Evolutionary conservation across 352 stramenopile species (phyloP).

Genomic region (Halophytophthora batemanensis): DNA sequence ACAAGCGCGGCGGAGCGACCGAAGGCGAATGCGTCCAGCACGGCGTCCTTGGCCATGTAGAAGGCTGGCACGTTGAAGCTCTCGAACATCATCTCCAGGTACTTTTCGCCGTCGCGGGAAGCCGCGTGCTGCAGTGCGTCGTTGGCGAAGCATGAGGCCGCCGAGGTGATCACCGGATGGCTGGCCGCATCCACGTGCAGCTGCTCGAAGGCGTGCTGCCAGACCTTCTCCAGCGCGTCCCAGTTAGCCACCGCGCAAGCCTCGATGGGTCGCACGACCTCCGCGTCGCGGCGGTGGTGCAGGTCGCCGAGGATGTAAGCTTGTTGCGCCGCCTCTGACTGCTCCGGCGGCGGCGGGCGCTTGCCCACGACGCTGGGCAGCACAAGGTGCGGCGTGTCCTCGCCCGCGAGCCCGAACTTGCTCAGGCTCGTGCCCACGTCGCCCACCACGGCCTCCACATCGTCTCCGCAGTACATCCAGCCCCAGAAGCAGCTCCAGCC

Average conservation of each 20-base stretch:
- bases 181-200: conserved; percentile 64
- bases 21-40: conserved; percentile 90
- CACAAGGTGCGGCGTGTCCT: conserved; percentile 92
- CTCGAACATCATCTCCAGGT: conserved; percentile 93
- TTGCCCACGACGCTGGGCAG: conserved; percentile 68
- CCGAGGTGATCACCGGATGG: conserved; percentile 77
- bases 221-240: conserved; percentile 86
- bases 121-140: conserved; percentile 57
- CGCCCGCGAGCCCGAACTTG: conserved; percentile 94
- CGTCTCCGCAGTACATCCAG: conserved; percentile 95
- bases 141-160: conserved; percentile 72
- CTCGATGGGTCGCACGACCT: conserved; percentile 58
- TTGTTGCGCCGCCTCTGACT: conserved; percentile 2
- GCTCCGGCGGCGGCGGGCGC: conserved; percentile 18
- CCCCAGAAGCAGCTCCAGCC: too few species aligned
- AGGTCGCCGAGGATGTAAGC: conserved; percentile 53
- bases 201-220: conserved; percentile 68
- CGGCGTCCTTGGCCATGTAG: conserved; percentile 88
- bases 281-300: conserved; percentile 48
- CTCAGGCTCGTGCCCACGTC: conserved; percentile 89
- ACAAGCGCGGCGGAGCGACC: conserved; percentile 86
- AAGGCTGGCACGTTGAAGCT: conserved; percentile 87
- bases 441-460: conserved; percentile 95
- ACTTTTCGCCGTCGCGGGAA: conserved; percentile 66
- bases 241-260: conserved; percentile 66